Base-by-base conservation (phyloP, 1,139 yeast species). In the Arxiozyma bovina region DNA sequence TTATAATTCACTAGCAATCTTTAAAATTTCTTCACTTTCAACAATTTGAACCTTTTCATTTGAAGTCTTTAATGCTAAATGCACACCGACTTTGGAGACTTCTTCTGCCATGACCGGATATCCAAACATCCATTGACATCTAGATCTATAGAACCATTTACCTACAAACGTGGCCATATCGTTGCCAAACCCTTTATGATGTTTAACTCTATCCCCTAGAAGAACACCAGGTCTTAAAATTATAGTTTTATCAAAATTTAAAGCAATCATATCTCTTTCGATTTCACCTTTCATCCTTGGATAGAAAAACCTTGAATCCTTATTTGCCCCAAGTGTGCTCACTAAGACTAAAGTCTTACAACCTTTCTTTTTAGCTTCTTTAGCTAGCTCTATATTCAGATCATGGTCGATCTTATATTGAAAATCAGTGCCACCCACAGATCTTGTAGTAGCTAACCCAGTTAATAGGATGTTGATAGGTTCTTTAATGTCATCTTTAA, bases 371-470 rank as follows among this genome's bases (percentile, higher is more conserved):
- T 80, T 83, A 0, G 95, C 95, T 7, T 83, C 83, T 63, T 80
- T 77, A 6, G 94, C 93, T 45, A 83, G 70, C 40, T 74, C 79
- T 46, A 78, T 69, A 64, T 86, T 87, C 59, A 82, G 72, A 50
- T 86, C 94, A 61, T 82, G 79, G 63, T 88, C 96, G 58, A 87
- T 82, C 60, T 75, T 74, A 59, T 76, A 75, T 70, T 87, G 90
- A 23, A 80, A 77, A 30, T 78, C 86, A 4, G 81, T 73, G n/a
- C 93, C 93, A 3, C 90, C 95, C 20, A 72, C 75, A 1, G 79
- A 83, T 53, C 78, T 75, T 1, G 95, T 87, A 18, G 96, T 85
- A n/a, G 90, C 95, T 61, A 88, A 77, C 0, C 83, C 81, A 1
- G 87, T 79, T 59, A 83, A 78, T 55, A 80, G 74, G 0, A 74